Evolutionary conservation across 192 early-diverging fungal genomes (phyloP), one percentile per base, ranked within the genome.

Genomic region (Entomortierella chlamydospora): DNA sequence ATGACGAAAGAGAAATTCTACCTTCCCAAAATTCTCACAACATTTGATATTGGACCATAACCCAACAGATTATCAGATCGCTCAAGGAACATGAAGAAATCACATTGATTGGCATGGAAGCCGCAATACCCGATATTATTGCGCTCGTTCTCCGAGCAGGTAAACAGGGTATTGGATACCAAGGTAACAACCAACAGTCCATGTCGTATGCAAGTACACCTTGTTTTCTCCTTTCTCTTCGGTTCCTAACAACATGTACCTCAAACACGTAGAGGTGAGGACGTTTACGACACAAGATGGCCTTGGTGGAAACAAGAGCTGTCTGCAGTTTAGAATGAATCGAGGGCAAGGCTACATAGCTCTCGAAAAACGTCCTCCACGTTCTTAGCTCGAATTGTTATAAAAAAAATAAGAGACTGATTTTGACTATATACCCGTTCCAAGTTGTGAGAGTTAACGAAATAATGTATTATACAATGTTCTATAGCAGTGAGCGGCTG

Each of bases 301-400:
- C 20, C 41, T 78, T 52, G 74, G 74, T 45, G 74, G 74, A 37
- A 78, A 78, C 61, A 78, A 78, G 74, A 78, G 74, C 34, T 78
- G 74, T 64, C 66, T 78, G 15, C 74, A 78, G 61, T 78, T 78
- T 33, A 42, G 74, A 55, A 78, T 78, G 66, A 50, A 45, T 1
- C 39, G 67, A 61, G 67, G 61, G 7, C 67, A 78, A 60, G 74
- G 74, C 25, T 78, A 78, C 23, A 78, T 64, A 20, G 37, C 67
- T 2, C 47, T 78, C 1, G 74, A 70, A 53, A 78, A 78, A 33
- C 67, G 74, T 4, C 74, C 74, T 34, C 60, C 57, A 26, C 43
- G 64, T 10, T 68, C 57, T 28, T 68, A 76, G 28, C n/a, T n/a
- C n/a, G n/a, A n/a, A n/a, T n/a, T n/a, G n/a, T n/a, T n/a, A n/a